Base-by-base conservation (phyloP, 495 filamentous ascomycete species). In the Cercophora scortea region DNA sequence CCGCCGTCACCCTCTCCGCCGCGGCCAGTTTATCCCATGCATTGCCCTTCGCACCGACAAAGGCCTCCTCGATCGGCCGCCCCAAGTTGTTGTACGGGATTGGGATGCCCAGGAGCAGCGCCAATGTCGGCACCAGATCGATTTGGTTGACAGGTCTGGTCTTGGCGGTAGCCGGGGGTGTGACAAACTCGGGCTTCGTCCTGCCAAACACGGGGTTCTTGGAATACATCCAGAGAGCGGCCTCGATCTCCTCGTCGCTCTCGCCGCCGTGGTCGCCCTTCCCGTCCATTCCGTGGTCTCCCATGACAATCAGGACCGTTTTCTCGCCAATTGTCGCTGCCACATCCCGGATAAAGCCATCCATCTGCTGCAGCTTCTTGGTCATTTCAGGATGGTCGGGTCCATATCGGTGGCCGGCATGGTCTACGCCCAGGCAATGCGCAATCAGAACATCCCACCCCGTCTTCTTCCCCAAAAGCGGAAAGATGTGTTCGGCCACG, bases 51-150 rank as follows among this genome's bases (percentile, higher is more conserved):
- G 71, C 55, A 5, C 90, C 89, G 35, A 83, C 75, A 69, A 98
- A 98, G 9, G 89, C 91, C 69, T 97, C 93, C 54, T 92, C 87
- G 56, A 98, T 96, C 0, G 93, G 93, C 4, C 82, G 79, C 11
- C 93, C 93, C n/a, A 98, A 80, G 68, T 95, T 98, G 62, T 97
- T 98, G 73, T 89, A 98, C 0, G 93, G 93, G 58, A 98, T 90
- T 5, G 93, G 93, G 61, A 95, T 76, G 25, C 93, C 93, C 8
- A 98, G 73, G 19, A 97, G 75, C 44, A 97, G 69, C 4, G 92
- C 83, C 52, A 98, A 61, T 0, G 93, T 97, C 7, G 93, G 90
- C 6, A 98, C 94, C 18, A 98, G 77, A 63, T 98, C 93, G 59
- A 98, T 97, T 65, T 97, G 94, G 44, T 87, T 85, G n/a, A 95